Conservation (phyloP, 2,329 filamentous ascomycete genomes). For the Byssothecium circinans region DNA sequence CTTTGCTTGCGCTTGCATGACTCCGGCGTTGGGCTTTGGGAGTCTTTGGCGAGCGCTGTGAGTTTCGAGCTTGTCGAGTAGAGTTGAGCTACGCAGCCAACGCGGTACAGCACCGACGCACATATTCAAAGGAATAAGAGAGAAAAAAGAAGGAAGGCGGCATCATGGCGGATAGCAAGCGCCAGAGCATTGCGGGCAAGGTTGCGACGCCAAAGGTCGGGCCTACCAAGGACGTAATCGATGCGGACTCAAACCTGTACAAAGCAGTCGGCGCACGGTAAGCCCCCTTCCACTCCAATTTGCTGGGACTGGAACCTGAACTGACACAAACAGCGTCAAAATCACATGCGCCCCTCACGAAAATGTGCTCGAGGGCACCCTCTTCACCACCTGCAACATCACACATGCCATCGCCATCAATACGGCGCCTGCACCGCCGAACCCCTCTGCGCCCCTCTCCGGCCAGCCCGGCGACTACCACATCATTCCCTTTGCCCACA, state of each 20-base stretch:
- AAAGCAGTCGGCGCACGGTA: constrained; percentile 65
- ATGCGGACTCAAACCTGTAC: constrained; percentile 57
- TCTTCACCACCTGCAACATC: constrained; percentile 64
- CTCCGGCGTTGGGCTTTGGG: constrained; percentile 32
- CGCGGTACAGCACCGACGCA: neutral
- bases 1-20: constrained; percentile 33
- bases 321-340: constrained; percentile 53
- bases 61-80: constrained; percentile 16
- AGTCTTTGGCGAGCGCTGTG: constrained; percentile 29
- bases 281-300: constrained; percentile 25
- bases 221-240: constrained; percentile 49
- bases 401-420: constrained; percentile 65
- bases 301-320: neutral
- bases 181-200: constrained; percentile 58
- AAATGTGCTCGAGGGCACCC: constrained; percentile 60
- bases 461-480: constrained; percentile 58
- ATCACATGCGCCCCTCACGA: constrained; percentile 57
- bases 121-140: neutral
- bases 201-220: constrained; percentile 55
- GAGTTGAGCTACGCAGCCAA: constrained; percentile 10
- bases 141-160: neutral
- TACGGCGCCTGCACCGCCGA: constrained; percentile 51
- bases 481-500: constrained; percentile 62
- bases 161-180: constrained; percentile 61
- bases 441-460: constrained; percentile 44